These are phyloP conservation scores for Paramyrothecium roridum DNA, from an alignment of 2,329 filamentous ascomycete genomes.

Conservation along the genomic window DNA sequence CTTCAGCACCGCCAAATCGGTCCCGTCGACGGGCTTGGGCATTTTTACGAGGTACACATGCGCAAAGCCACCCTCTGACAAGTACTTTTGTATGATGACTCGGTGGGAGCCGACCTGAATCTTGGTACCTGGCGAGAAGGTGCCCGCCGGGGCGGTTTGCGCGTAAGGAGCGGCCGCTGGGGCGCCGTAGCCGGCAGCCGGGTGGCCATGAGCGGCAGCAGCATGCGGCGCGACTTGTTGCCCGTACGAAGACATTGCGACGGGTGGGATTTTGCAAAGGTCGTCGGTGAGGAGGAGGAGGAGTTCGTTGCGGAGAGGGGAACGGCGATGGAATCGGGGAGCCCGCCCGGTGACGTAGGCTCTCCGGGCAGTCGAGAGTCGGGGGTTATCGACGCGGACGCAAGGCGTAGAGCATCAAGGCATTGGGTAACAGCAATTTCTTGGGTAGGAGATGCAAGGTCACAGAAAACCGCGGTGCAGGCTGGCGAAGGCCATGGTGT, in stretches of 20 bases:
- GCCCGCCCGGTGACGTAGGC: constrained; percentile 9
- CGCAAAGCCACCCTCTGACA: constrained; percentile 96
- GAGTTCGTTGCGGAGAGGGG: constrained; percentile 13
- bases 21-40: constrained; percentile 71
- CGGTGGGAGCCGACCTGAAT: constrained; percentile 92
- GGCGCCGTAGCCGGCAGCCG: constrained; percentile 41
- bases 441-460: constrained; percentile 7
- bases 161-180: constrained; percentile 36
- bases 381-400: constrained; percentile 1
- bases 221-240: constrained; percentile 25
- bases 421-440: constrained; percentile 9
- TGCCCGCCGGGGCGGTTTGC: constrained; percentile 65
- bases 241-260: constrained; percentile 33
- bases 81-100: constrained; percentile 92
- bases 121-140: constrained; percentile 90
- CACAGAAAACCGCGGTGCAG: constrained; percentile 19
- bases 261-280: constrained; percentile 3
- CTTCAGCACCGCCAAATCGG: constrained; percentile 84
- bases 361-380: constrained; percentile 3
- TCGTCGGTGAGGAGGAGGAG: background rate
- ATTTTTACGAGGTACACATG: constrained; percentile 96
- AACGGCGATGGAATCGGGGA: constrained; percentile 6
- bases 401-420: constrained; percentile 12
- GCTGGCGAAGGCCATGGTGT: constrained; percentile 11
- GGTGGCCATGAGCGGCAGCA: constrained; percentile 29